A percentile compares a stretch with the other conserved stretches of the same genome.
Conservation (phyloP, 805 yeast genomes). For the Teunomyces panamensis region DNA sequence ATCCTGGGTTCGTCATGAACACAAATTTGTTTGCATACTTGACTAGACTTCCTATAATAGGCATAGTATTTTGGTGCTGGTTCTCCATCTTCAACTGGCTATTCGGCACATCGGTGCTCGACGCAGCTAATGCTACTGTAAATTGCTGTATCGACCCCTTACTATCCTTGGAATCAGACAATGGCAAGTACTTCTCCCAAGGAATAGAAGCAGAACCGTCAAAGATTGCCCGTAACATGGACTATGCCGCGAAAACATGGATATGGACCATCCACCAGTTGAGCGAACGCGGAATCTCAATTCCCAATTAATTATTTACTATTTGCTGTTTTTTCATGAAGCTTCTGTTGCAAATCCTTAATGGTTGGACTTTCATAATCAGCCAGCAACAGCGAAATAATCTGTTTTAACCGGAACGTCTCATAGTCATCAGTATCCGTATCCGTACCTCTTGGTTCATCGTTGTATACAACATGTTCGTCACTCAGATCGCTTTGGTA, state of each 20-base stretch:
- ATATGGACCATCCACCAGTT: slow-evolving; percentile 71
- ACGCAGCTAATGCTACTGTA: slow-evolving; percentile 65
- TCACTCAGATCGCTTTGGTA: slow-evolving; percentile 9
- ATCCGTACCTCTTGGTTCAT: background rate
- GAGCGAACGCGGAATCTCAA: slow-evolving; percentile 42
- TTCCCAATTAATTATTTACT: slow-evolving; percentile 14
- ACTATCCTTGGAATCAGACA: slow-evolving; percentile 50
- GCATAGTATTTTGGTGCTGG: slow-evolving; percentile 66
- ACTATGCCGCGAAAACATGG: slow-evolving; percentile 70
- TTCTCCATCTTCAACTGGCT: slow-evolving; percentile 68
- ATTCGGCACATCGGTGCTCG: slow-evolving; percentile 69
- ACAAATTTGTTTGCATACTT: slow-evolving; percentile 73
- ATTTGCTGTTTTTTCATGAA: background rate
- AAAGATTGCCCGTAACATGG: slow-evolving; percentile 50
- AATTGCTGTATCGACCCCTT: slow-evolving; percentile 58
- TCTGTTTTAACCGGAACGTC: slow-evolving; percentile 1
- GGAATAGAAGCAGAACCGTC: slow-evolving; percentile 55
- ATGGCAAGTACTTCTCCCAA: slow-evolving; percentile 66
- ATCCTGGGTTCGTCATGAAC: slow-evolving; percentile 86
- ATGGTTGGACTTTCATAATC: background rate
- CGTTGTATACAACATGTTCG: slow-evolving; percentile 1
- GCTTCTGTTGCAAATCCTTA: background rate
- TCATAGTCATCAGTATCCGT: background rate
- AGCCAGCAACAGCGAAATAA: background rate
- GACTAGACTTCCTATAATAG: slow-evolving; percentile 77